A percentile compares a stretch with the other conserved stretches of the same genome.
Conservation (phyloP, 2,329 filamentous ascomycete species). For the Ascochyta pisi region DNA sequence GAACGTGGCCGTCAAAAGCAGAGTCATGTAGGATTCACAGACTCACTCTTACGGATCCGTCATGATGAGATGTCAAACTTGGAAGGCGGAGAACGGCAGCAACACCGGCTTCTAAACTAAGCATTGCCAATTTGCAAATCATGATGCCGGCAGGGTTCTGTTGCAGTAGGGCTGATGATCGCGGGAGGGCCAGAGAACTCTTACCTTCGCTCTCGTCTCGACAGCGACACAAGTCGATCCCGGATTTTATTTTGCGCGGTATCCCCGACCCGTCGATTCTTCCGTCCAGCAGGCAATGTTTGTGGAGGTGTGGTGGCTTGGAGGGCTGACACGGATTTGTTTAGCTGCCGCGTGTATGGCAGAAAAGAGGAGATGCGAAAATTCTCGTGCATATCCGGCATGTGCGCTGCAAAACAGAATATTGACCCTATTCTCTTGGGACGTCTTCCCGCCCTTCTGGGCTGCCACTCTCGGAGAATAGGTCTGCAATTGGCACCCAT, state of each 20-base stretch:
- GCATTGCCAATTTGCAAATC: slow-evolving; percentile 15
- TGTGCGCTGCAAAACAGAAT: slow-evolving; percentile 8
- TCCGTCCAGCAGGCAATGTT: neutral
- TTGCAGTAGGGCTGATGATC: slow-evolving; percentile 19
- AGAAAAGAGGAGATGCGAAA: slow-evolving; percentile 18
- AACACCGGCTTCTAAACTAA: neutral
- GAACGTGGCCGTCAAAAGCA: slow-evolving; percentile 6
- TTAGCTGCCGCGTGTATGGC: slow-evolving; percentile 11
- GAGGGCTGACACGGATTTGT: slow-evolving; percentile 8
- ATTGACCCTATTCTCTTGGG: slow-evolving; percentile 10
- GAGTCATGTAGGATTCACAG: slow-evolving; percentile 6
- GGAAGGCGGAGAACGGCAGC: neutral
- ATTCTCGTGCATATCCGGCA: slow-evolving; percentile 6
- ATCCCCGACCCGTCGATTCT: slow-evolving; percentile 6
- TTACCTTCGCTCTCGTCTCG: slow-evolving; percentile 1
- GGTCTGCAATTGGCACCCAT: slow-evolving; percentile 1
- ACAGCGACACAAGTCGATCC: slow-evolving; percentile 11
- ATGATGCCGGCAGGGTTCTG: slow-evolving; percentile 14
- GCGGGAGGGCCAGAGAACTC: slow-evolving; percentile 7
- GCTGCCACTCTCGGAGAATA: slow-evolving; percentile 4
- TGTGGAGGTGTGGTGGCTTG: slow-evolving; percentile 19
- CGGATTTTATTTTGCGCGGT: slow-evolving; percentile 9
- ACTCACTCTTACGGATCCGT: neutral
- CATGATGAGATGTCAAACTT: neutral
- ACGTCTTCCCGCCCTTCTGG: neutral